phyloP scores from a whole-genome alignment of 2,329 filamentous ascomycete species.

The Colletotrichum siamense region DNA sequence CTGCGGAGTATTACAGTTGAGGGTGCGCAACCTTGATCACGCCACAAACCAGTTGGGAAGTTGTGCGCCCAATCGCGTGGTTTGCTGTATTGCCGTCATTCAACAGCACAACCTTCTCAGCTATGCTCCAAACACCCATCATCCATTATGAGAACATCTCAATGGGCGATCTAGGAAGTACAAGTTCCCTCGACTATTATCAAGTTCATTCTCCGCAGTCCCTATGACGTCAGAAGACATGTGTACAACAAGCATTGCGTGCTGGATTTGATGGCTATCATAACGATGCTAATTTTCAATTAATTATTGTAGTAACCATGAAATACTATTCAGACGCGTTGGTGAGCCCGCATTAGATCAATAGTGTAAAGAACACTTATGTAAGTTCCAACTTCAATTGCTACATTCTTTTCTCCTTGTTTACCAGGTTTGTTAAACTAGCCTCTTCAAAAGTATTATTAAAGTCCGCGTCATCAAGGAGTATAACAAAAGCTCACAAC shows the following conservation, averaged over 20 bases:
- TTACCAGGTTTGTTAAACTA: background rate
- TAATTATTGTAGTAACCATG: background rate
- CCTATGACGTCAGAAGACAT: background rate
- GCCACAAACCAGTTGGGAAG: background rate
- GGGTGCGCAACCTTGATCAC: background rate
- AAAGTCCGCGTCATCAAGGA: background rate
- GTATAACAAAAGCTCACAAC: fast-evolving
- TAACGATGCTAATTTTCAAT: background rate
- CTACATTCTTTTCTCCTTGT: background rate
- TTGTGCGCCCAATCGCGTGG: fast-evolving
- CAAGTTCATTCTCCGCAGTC: background rate
- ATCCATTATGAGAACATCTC: background rate
- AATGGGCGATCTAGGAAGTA: fast-evolving
- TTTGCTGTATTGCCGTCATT: background rate
- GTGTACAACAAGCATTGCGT: background rate
- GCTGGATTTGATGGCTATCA: background rate
- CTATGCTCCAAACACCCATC: background rate
- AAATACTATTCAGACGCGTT: fast-evolving
- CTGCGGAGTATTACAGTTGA: background rate
- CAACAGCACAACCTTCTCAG: background rate
- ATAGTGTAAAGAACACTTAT: background rate
- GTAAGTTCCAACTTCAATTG: background rate
- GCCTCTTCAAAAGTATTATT: background rate
- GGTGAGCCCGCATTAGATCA: fast-evolving
- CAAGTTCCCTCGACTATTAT: background rate